Conservation (phyloP, 805 yeast species). For the Lachancea sp. region DNA sequence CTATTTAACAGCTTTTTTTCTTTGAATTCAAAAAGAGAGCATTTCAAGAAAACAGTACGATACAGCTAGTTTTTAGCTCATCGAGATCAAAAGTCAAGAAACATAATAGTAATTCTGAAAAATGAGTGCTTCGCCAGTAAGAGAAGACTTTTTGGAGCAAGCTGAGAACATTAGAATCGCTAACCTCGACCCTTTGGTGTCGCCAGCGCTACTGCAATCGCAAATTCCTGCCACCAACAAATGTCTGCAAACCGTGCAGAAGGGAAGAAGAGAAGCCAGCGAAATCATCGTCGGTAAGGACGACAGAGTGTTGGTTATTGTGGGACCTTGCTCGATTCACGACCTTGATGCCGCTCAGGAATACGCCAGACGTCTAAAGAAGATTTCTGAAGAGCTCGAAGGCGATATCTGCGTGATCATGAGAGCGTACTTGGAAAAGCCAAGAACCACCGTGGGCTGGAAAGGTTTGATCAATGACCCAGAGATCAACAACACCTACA, state of each 20-base stretch:
- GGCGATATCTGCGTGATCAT: slow-evolving; percentile 78
- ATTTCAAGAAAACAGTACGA: no score
- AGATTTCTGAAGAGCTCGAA: slow-evolving; percentile 60
- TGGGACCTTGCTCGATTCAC: slow-evolving; percentile 97
- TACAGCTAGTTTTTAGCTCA: no score
- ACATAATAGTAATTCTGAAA: neutral
- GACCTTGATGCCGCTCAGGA: slow-evolving; percentile 86
- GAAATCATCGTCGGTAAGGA: slow-evolving; percentile 66
- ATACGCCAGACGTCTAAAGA: slow-evolving; percentile 66
- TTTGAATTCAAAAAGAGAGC: neutral
- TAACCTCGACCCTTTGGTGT: slow-evolving; percentile 90
- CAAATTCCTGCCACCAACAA: slow-evolving; percentile 64
- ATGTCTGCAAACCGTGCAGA: slow-evolving; percentile 56
- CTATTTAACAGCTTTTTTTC: no score
- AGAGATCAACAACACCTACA: slow-evolving; percentile 83
- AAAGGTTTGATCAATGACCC: slow-evolving; percentile 97
- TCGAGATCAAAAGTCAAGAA: no score
- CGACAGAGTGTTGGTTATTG: slow-evolving; percentile 80
- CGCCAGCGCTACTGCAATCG: slow-evolving; percentile 85
- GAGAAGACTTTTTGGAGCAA: slow-evolving; percentile 37
- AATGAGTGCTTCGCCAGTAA: slow-evolving; percentile 2
- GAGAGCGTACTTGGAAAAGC: slow-evolving; percentile 98
- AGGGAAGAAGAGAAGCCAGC: slow-evolving; percentile 74
- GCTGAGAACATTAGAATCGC: slow-evolving; percentile 72
- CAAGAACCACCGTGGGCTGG: slow-evolving; percentile 99